Evolutionary conservation across 1,284 basidiomycete species (phyloP).

Genomic region (Athelia psychrophila): DNA sequence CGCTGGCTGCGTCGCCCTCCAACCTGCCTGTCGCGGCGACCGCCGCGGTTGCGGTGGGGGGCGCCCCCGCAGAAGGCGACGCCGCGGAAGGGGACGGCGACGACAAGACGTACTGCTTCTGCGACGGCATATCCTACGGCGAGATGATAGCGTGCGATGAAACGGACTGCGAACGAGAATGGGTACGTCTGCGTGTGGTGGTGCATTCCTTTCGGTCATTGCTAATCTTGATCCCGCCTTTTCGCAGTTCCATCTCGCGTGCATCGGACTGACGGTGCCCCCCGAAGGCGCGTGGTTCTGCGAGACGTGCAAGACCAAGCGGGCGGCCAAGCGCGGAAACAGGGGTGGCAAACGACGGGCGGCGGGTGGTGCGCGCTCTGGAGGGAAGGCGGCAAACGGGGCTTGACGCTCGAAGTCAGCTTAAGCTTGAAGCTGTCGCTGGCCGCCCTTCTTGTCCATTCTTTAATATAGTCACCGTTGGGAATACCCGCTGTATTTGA

Average conservation of each 20-base stretch:
- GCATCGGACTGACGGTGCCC: conserved; percentile 69
- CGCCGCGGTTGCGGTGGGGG: conserved; percentile 20
- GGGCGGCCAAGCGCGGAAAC: conserved; percentile 28
- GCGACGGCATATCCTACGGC: conserved; percentile 84
- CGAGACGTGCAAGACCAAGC: conserved; percentile 58
- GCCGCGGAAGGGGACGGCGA: conserved; percentile 54
- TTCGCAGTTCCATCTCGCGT: conserved; percentile 80
- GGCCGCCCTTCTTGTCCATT: not conserved
- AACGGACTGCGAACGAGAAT: conserved; percentile 86
- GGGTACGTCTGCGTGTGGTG: conserved; percentile 61
- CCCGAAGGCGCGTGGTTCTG: conserved; percentile 87
- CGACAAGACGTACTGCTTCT: conserved; percentile 84
- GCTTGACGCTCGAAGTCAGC: no score
- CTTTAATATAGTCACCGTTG: not conserved
- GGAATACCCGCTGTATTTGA: not conserved
- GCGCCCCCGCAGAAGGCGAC: conserved; percentile 3
- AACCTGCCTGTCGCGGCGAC: conserved; percentile 19
- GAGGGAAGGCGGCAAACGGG: conserved; percentile 18
- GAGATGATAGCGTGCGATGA: conserved; percentile 99
- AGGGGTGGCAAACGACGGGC: conserved; percentile 31
- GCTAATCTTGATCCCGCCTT: conserved; percentile 6
- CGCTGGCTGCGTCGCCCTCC: conserved; percentile 8
- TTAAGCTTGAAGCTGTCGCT: no score
- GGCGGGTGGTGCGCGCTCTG: conserved; percentile 29
- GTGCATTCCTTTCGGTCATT: conserved; percentile 3